These are phyloP conservation scores for Actinomucor elegans DNA, from an alignment of 371 early-diverging fungal genomes.

Conservation along the genomic window DNA sequence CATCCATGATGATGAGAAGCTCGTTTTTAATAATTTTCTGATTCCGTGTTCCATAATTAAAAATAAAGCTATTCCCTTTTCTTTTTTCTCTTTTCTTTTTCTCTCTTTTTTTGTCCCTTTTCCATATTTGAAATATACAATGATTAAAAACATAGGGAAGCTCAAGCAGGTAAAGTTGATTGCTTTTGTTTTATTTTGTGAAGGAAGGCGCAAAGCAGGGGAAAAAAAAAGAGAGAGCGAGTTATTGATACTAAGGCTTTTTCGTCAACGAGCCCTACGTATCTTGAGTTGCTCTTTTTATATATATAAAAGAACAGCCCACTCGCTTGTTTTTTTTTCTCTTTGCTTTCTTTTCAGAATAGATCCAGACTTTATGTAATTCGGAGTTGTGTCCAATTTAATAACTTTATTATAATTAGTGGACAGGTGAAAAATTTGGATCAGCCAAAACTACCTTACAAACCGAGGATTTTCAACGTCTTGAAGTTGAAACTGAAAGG, in stretches of 20 bases:
- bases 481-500: constrained; percentile 36
- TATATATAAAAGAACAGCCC: not conserved
- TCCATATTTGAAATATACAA: constrained; percentile 1
- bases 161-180: constrained; percentile 63
- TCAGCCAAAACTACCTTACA: constrained; percentile 47
- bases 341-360: not conserved
- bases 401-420: constrained; percentile 24
- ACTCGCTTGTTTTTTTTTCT: not conserved
- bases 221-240: no score
- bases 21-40: not conserved
- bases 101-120: not conserved
- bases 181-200: not conserved
- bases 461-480: constrained; percentile 45
- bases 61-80: not conserved
- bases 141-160: constrained; percentile 73
- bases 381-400: constrained; percentile 2
- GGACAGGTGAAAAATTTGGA: constrained; percentile 54
- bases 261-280: no score
- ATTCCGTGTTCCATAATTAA: constrained; percentile 5
- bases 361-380: constrained; percentile 3
- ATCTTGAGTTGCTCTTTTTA: not conserved
- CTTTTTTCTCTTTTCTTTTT: not conserved
- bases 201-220: no score
- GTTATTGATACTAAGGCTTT: no score
- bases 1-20: no score